Percentiles rank a stretch among this genome's conserved stretches.
Evolutionary conservation across 2,329 filamentous ascomycete species (phyloP).

Genomic region (Hypoxylon sp.): DNA sequence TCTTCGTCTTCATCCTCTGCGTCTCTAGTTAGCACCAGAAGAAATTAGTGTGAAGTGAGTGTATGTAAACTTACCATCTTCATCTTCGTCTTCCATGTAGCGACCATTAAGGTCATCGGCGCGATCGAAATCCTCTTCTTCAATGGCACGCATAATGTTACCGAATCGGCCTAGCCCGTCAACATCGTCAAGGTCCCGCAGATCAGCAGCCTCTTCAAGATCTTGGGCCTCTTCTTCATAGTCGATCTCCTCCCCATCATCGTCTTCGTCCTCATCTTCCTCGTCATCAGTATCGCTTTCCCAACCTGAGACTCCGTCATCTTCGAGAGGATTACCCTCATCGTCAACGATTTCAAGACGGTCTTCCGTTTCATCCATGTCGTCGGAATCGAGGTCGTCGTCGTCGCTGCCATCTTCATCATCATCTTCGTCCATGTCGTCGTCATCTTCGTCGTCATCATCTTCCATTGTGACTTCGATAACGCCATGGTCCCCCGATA

Average conservation of each 20-base stretch:
- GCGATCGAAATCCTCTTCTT: constrained; percentile 69
- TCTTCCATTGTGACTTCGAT: constrained; percentile 86
- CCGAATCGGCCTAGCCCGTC: constrained; percentile 60
- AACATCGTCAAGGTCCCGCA: constrained; percentile 63
- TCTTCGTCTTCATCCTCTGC: constrained; percentile 73
- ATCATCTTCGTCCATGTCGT: constrained; percentile 73
- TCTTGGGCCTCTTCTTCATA: constrained; percentile 71
- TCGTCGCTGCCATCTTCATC: constrained; percentile 74
- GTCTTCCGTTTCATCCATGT: constrained; percentile 68
- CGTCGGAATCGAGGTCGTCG: constrained; percentile 74
- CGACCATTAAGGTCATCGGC: constrained; percentile 67
- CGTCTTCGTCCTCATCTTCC: constrained; percentile 70
- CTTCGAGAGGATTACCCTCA: constrained; percentile 71
- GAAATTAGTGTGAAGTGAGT: constrained; percentile 49
- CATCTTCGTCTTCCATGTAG: constrained; percentile 69
- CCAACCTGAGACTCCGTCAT: constrained; percentile 73
- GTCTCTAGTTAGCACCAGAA: constrained; percentile 45
- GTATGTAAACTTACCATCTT: constrained; percentile 64
- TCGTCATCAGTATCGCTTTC: constrained; percentile 72
- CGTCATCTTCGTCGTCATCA: constrained; percentile 74
- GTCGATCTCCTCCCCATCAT: constrained; percentile 66
- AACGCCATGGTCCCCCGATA: constrained; percentile 73
- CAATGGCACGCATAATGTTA: constrained; percentile 70
- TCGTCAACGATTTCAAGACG: constrained; percentile 75
- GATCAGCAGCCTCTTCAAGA: constrained; percentile 66